Conservation (phyloP, 495 filamentous ascomycete genomes). For the Trichoderma asperelloides region DNA sequence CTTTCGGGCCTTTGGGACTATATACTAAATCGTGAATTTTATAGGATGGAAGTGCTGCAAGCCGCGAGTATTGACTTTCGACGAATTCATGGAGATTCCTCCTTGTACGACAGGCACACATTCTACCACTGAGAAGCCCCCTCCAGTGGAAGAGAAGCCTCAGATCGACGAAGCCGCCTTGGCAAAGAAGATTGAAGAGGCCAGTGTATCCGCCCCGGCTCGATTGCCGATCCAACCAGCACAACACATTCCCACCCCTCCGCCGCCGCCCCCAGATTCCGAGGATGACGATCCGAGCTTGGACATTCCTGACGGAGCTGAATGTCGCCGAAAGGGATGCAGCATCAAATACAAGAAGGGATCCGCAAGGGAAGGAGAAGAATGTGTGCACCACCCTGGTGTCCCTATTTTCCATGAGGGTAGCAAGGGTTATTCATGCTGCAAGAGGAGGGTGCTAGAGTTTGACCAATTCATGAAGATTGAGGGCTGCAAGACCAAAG, state of each 20-base stretch:
- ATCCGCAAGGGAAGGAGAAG: constrained; percentile 56
- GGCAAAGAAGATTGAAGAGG: constrained; percentile 13
- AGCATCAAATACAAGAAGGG: constrained; percentile 52
- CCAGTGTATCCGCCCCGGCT: constrained; percentile 31
- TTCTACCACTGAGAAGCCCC: constrained; percentile 65
- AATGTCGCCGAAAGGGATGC: constrained; percentile 73
- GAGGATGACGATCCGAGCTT: constrained; percentile 76
- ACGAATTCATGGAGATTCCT: constrained; percentile 91
- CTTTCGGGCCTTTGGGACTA: background rate
- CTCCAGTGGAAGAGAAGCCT: constrained; percentile 44
- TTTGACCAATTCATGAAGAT: constrained; percentile 98
- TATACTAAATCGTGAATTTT: constrained; percentile 3
- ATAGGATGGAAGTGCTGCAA: constrained; percentile 99
- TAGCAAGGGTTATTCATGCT: constrained; percentile 94
- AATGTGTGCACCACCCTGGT: constrained; percentile 79
- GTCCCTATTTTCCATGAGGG: constrained; percentile 92
- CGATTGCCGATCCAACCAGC: constrained; percentile 42
- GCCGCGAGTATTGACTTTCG: constrained; percentile 92
- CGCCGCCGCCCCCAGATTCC: constrained; percentile 64
- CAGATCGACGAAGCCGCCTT: constrained; percentile 16
- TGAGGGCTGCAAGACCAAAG: constrained; percentile 75
- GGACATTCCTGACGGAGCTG: constrained; percentile 59
- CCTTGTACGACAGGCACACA: constrained; percentile 94
- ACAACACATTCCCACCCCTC: constrained; percentile 47
- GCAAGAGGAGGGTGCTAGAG: constrained; percentile 88